phyloP scores from a whole-genome alignment of 1,284 basidiomycete species.

The Ceratobasidium sp. region DNA sequence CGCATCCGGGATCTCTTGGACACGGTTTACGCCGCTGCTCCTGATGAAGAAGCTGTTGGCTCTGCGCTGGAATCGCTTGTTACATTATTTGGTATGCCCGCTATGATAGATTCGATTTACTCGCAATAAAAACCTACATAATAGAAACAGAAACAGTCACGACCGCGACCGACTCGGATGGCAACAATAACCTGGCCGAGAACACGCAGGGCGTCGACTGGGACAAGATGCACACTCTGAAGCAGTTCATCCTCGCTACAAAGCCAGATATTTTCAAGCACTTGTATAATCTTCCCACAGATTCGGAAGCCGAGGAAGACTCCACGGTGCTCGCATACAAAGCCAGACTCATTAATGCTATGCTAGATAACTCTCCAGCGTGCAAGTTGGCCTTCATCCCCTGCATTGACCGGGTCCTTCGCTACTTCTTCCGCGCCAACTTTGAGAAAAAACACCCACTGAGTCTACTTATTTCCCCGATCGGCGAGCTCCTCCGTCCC shows the following conservation, averaged over 20 bases:
- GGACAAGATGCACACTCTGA: background rate
- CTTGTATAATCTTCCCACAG: background rate
- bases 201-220: background rate
- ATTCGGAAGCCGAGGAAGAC: background rate
- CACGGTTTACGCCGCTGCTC: background rate
- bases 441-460: background rate
- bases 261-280: conserved; percentile 32
- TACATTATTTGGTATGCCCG: conserved; percentile 29
- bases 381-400: conserved; percentile 24
- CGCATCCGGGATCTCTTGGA: conserved; percentile 8
- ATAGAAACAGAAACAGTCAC: background rate
- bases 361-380: conserved; percentile 14
- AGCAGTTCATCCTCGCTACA: conserved; percentile 18
- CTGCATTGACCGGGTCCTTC: conserved; percentile 12
- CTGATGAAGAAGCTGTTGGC: background rate
- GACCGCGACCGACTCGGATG: background rate
- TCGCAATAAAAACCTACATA: background rate
- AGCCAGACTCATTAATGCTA: conserved; percentile 3
- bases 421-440: conserved; percentile 8
- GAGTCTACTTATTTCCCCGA: background rate
- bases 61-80: conserved; percentile 11
- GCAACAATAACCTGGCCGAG: background rate
- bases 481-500: conserved; percentile 23
- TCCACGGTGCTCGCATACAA: background rate
- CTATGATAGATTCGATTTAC: background rate